These are phyloP conservation scores for Saprolegnia parasitica DNA, from an alignment of 352 stramenopile species.

Conservation along the genomic window DNA sequence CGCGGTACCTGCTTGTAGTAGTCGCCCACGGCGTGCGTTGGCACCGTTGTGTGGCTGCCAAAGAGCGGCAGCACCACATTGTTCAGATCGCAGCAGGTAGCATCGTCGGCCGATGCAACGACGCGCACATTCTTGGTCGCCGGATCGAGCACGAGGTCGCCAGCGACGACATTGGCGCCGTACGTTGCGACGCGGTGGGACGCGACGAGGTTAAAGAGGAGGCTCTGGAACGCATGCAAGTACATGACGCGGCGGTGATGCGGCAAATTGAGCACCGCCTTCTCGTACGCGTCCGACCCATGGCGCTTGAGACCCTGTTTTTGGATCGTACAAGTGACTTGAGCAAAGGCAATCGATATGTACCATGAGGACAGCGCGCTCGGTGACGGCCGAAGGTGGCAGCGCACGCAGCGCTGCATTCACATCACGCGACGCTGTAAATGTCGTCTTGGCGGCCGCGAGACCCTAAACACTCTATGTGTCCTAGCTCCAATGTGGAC, in stretches of 20 bases:
- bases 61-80: constrained; percentile 55
- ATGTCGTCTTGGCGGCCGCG: constrained; percentile 38
- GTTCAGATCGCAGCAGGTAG: constrained; percentile 32
- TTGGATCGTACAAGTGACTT: background rate
- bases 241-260: constrained; percentile 66
- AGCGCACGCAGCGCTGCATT: constrained; percentile 55
- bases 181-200: constrained; percentile 45
- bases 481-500: background rate
- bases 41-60: constrained; percentile 47
- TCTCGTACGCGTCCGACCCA: constrained; percentile 46
- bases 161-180: constrained; percentile 42
- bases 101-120: background rate
- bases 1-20: constrained; percentile 40
- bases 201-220: constrained; percentile 61
- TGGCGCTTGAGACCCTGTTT: constrained; percentile 52
- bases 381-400: constrained; percentile 40
- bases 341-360: background rate
- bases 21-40: constrained; percentile 43
- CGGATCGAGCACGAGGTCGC: constrained; percentile 51
- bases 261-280: constrained; percentile 45
- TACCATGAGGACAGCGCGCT: constrained; percentile 57
- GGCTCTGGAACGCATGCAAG: constrained; percentile 75
- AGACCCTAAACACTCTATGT: constrained; percentile 30
- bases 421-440: constrained; percentile 48
- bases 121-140: constrained; percentile 29